Evolutionary conservation across 2,329 filamentous ascomycete species (phyloP).

Genomic region (Trichophyton verrucosum): DNA sequence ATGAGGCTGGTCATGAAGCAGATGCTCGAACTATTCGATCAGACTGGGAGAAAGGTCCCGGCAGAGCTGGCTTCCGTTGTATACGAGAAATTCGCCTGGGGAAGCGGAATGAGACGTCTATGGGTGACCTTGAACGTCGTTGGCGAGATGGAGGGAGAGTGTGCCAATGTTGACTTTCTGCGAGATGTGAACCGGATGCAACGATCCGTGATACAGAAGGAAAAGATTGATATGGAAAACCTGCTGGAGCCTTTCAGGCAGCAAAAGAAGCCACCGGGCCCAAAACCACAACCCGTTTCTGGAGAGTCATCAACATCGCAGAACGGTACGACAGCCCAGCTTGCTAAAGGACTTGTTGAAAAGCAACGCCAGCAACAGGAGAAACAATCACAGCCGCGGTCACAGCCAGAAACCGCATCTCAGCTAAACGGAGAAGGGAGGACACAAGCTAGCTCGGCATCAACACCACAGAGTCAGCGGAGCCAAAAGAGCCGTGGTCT

Average conservation of each 20-base stretch:
- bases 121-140: conserved; percentile 1
- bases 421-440: neutral
- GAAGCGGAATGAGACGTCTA: neutral
- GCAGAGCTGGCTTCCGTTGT: neutral
- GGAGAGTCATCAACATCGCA: no score
- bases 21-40: neutral
- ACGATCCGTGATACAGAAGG: neutral
- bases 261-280: neutral
- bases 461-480: neutral
- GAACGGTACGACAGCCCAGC: neutral
- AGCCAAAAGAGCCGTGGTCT: neutral
- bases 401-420: neutral
- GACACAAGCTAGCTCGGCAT: neutral
- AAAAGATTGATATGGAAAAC: neutral
- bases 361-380: neutral
- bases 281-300: neutral
- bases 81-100: neutral
- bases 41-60: neutral
- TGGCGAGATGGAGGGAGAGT: neutral
- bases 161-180: neutral
- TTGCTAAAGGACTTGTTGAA: neutral
- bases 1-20: neutral
- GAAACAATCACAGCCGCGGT: neutral
- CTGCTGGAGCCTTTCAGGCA: neutral
- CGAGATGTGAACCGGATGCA: neutral